Base-by-base conservation (phyloP, 306 rosid genomes). In the Cajanus cajan region DNA sequence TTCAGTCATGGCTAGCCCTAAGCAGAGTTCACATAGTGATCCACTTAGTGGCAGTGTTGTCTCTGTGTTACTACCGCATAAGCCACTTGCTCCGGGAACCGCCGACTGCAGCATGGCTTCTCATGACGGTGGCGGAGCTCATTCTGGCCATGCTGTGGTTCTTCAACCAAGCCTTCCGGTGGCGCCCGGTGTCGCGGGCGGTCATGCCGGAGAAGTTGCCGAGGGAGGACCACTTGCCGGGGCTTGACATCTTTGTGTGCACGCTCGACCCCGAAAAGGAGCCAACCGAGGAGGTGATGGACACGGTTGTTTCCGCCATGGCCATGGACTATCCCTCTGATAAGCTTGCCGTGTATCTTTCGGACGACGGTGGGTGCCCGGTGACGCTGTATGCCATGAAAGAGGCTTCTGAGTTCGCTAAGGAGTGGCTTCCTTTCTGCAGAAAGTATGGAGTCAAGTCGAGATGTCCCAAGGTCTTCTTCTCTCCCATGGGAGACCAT, bases 241-340 rank as follows among this genome's bases (percentile, higher is more conserved):
- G 86, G 3, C 69, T 88, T 0, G 91, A 88, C 52, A 74, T 88
- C 51, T 85, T 85, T 3, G 79, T 88, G 6, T 88, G 91, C 66
- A 85, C 91, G 0, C 59, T 85, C 1, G 91, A 88, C 33, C 87
- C 87, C 0, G 57, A 33, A 12, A 74, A 77, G 77, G 89, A 88
- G 69, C 91, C 87, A 0, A 84, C 91, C 0, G 16, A 62, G 0
- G 82, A 63, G 54, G 91, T 88, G 3, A 75, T 88, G 80, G 78
- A 88, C 78, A 83, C 89, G 0, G 70, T 88, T 39, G 21, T 88
- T 4, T 88, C 91, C 0, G 86, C 86, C 1, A 41, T 80, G 39
- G 81, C 89, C 3, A 81, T 85, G 59, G 89, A 85, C 40, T 88
- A 85, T 28, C 84, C 89, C 2, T 4, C 82, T 2, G 39, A 81